These are phyloP conservation scores for Coix lacrymajobi DNA, from an alignment of 176 grass and related monocot species.

Conservation along the genomic window DNA sequence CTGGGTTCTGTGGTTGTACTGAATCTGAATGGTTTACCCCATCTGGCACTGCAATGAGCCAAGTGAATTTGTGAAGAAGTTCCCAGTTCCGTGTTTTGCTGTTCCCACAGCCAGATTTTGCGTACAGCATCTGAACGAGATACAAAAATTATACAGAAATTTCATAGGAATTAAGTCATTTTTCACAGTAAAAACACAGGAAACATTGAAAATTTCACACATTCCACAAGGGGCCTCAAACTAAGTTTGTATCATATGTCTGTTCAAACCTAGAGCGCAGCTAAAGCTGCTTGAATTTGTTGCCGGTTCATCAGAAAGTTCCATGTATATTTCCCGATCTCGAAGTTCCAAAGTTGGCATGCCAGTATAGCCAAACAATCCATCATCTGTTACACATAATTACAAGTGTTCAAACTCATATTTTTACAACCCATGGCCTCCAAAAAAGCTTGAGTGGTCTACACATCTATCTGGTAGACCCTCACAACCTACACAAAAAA, in stretches of 20 bases:
- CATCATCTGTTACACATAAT: constrained; percentile 14
- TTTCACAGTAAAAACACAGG: no score
- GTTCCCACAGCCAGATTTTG: no score
- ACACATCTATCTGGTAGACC: not conserved
- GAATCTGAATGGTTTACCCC: not conserved
- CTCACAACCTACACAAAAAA: constrained; percentile 20
- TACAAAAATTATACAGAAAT: no score
- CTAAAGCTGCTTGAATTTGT: not conserved
- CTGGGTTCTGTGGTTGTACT: not conserved
- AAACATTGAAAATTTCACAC: no score
- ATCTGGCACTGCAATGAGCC: not conserved
- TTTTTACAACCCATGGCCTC: constrained; percentile 20
- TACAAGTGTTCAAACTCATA: constrained; percentile 2
- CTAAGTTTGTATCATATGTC: not conserved
- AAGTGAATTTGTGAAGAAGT: not conserved
- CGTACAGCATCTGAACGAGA: no score
- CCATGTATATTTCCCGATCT: not conserved
- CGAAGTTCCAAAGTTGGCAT: not conserved
- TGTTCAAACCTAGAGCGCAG: not conserved
- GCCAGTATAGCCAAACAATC: not conserved
- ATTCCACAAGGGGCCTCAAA: not conserved
- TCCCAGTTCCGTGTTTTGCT: not conserved
- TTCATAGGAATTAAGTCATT: no score
- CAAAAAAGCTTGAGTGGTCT: constrained; percentile 18
- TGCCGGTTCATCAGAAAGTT: not conserved